These are phyloP conservation scores for Musa beccarii DNA, from an alignment of 176 grass and related monocot species.

Conservation along the genomic window DNA sequence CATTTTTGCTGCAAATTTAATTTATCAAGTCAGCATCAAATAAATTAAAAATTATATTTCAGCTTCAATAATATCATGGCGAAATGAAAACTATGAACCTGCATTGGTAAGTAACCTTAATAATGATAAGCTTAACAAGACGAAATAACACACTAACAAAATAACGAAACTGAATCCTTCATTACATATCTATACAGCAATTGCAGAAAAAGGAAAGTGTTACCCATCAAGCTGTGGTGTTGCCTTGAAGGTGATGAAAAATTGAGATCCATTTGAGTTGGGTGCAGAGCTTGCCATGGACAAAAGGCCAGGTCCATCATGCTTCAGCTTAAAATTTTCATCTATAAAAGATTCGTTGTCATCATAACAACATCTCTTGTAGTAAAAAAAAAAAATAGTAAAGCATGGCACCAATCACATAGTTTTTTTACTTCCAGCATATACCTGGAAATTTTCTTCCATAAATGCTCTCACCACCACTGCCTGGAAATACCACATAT, in stretches of 20 bases:
- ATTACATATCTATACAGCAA: neutral
- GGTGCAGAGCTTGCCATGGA: slow-evolving; percentile 68
- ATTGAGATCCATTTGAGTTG: slow-evolving; percentile 54
- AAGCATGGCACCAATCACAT: neutral
- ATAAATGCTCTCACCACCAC: slow-evolving; percentile 80
- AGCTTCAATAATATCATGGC: neutral
- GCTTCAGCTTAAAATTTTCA: slow-evolving; percentile 64
- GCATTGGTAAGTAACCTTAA: neutral
- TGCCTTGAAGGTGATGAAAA: slow-evolving; percentile 56
- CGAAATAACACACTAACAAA: neutral
- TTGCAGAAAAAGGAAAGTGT: slow-evolving; percentile 19
- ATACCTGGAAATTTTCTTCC: slow-evolving; percentile 72
- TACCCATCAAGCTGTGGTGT: slow-evolving; percentile 62
- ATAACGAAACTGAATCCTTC: neutral
- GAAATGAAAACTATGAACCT: neutral
- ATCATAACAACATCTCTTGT: slow-evolving; percentile 1
- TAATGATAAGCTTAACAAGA: neutral
- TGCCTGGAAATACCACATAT: slow-evolving; percentile 79
- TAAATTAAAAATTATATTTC: neutral
- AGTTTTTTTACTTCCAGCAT: neutral
- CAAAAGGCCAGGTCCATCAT: slow-evolving; percentile 52
- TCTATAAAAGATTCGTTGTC: slow-evolving; percentile 36
- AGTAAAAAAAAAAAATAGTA: neutral
- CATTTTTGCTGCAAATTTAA: slow-evolving; percentile 55
- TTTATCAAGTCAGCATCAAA: slow-evolving; percentile 18